Percentiles rank a stretch among this genome's conserved stretches.
Conservation (phyloP, 495 filamentous ascomycete genomes). For the Pyrenula massariospora region DNA sequence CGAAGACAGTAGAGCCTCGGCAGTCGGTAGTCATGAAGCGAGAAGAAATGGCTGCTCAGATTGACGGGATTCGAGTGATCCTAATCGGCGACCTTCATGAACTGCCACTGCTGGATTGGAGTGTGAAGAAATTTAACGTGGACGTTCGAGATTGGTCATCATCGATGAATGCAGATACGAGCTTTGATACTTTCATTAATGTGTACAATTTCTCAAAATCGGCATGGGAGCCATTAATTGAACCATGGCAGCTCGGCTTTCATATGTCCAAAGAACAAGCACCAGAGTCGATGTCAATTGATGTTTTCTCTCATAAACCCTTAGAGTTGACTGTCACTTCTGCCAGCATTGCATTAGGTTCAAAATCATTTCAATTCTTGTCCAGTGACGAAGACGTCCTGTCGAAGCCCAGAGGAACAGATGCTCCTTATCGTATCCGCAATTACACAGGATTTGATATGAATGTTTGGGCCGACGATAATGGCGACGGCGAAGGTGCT, state of each 20-base stretch:
- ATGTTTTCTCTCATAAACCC: slow-evolving; percentile 75
- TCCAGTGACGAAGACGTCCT: slow-evolving; percentile 84
- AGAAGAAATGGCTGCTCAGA: slow-evolving; percentile 71
- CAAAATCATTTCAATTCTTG: slow-evolving; percentile 86
- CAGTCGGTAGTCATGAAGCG: slow-evolving; percentile 53
- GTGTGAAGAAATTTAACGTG: slow-evolving; percentile 78
- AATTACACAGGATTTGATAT: slow-evolving; percentile 93
- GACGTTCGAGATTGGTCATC: slow-evolving; percentile 84
- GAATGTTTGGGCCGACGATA: slow-evolving; percentile 65
- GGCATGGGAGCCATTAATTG: slow-evolving; percentile 91
- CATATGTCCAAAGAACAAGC: slow-evolving; percentile 71
- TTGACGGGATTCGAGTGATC: slow-evolving; percentile 85
- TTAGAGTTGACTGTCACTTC: slow-evolving; percentile 90
- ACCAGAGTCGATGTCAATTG: slow-evolving; percentile 67
- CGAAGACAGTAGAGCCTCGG: slow-evolving; percentile 10
- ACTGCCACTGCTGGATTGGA: slow-evolving; percentile 85
- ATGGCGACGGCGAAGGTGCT: slow-evolving; percentile 46
- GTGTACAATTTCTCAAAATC: slow-evolving; percentile 99
- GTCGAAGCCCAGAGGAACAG: slow-evolving; percentile 81
- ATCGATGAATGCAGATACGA: slow-evolving; percentile 75
- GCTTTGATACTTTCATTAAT: slow-evolving; percentile 85
- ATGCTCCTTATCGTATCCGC: slow-evolving; percentile 85
- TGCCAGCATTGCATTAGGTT: slow-evolving; percentile 83
- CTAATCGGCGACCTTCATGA: slow-evolving; percentile 94
- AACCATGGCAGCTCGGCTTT: slow-evolving; percentile 91